Conservation (phyloP, 495 filamentous ascomycete species). For the Penicillium crystallinum region DNA sequence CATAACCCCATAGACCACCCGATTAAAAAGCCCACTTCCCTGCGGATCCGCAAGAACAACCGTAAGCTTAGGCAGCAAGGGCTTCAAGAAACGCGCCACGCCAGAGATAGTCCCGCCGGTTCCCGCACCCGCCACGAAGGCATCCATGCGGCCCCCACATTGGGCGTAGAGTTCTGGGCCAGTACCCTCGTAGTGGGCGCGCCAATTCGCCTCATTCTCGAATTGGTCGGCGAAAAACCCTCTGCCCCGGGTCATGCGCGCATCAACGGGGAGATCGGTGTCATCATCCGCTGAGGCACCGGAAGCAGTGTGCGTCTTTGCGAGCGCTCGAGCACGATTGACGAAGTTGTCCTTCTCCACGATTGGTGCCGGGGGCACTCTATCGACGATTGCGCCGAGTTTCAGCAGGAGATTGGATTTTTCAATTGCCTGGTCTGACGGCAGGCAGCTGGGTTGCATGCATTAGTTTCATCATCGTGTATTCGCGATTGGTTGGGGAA, state of each 20-base stretch:
- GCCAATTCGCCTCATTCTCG: constrained; percentile 81
- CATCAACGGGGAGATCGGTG: constrained; percentile 9
- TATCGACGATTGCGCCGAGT: constrained; percentile 84
- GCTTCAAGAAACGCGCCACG: constrained; percentile 76
- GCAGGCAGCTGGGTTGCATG: constrained; percentile 67
- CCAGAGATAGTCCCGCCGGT: constrained; percentile 93
- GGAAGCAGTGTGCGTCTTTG: constrained; percentile 61
- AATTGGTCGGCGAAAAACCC: constrained; percentile 98
- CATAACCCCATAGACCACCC: constrained; percentile 90
- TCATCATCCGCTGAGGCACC: constrained; percentile 4
- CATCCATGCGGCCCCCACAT: constrained; percentile 70
- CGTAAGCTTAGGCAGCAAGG: constrained; percentile 53
- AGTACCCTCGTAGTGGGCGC: constrained; percentile 74
- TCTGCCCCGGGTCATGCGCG: constrained; percentile 27
- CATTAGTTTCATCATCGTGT: not conserved
- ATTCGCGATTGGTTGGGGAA: constrained; percentile 3
- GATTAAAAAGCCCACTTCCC: constrained; percentile 89
- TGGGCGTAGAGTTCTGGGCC: constrained; percentile 86
- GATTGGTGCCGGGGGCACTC: constrained; percentile 86
- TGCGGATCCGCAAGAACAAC: constrained; percentile 91
- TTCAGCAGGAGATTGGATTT: constrained; percentile 86
- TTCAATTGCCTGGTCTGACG: constrained; percentile 81
- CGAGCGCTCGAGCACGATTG: constrained; percentile 79
- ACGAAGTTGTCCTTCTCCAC: constrained; percentile 89
- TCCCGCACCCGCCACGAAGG: constrained; percentile 92